These are phyloP conservation scores for Coemansia nantahalensis DNA, from an alignment of 192 early-diverging fungal species.

Conservation along the genomic window DNA sequence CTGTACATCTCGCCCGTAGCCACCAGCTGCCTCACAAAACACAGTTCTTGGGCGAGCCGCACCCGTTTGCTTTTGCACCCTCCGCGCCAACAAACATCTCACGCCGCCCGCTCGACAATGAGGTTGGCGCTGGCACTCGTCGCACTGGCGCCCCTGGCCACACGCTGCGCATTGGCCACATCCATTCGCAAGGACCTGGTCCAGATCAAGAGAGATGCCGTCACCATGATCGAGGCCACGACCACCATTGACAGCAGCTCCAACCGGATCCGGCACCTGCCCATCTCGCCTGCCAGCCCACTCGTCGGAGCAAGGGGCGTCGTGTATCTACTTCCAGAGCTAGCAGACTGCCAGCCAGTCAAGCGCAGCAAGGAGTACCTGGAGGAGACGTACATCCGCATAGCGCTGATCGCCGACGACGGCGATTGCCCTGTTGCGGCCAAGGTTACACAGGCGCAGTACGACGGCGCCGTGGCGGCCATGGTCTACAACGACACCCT, in stretches of 20 bases:
- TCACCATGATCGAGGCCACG: slow-evolving; percentile 36
- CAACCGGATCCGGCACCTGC: slow-evolving; percentile 21
- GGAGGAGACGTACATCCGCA: slow-evolving; percentile 32
- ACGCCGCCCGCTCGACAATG: slow-evolving; percentile 3
- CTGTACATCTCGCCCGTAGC: no score
- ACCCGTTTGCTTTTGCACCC: no score
- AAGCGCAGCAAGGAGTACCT: slow-evolving; percentile 29
- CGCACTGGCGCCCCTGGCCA: slow-evolving; percentile 4
- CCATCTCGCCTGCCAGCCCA: slow-evolving; percentile 26
- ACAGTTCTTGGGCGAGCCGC: no score
- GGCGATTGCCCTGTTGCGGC: slow-evolving; percentile 33
- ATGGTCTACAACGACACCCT: slow-evolving; percentile 38
- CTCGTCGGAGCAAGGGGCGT: slow-evolving; percentile 39
- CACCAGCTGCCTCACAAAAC: no score
- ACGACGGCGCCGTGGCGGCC: slow-evolving; percentile 48
- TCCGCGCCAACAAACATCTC: no score
- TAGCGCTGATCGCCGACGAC: slow-evolving; percentile 39
- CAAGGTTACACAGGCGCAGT: slow-evolving; percentile 41
- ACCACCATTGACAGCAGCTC: slow-evolving; percentile 34
- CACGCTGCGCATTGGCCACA: slow-evolving; percentile 12
- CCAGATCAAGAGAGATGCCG: slow-evolving; percentile 40
- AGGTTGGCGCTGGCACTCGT: slow-evolving; percentile 17
- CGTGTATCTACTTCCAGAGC: slow-evolving; percentile 31
- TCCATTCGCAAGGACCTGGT: slow-evolving; percentile 51
- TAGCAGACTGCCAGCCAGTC: slow-evolving; percentile 26